Evolutionary conservation across 495 filamentous ascomycete genomes (phyloP).

Genomic region (Hypoxylon crocopeplum): DNA sequence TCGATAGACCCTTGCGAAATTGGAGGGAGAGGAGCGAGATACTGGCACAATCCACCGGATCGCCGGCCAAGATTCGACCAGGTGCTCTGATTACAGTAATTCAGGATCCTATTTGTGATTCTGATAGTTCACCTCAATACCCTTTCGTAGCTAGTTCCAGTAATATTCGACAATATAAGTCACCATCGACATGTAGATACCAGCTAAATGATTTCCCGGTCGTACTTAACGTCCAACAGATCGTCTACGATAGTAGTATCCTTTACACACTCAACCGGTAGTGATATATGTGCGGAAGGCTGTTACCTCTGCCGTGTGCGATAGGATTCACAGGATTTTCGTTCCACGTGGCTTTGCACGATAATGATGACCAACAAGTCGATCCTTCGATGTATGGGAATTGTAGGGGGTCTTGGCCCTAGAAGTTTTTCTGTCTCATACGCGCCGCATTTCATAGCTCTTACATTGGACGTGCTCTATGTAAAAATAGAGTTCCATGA

Average conservation of each 20-base stretch:
- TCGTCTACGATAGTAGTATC: too few species aligned
- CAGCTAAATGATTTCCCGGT: neutral
- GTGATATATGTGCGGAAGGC: too few species aligned
- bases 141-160: too few species aligned
- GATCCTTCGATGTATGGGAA: conserved; percentile 4
- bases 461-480: neutral
- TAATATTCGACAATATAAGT: too few species aligned
- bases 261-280: too few species aligned
- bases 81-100: conserved; percentile 15
- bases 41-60: neutral
- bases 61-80: conserved; percentile 19
- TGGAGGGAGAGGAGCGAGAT: too few species aligned
- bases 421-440: neutral
- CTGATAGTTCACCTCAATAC: too few species aligned
- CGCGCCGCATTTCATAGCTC: neutral
- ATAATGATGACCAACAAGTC: neutral
- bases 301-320: neutral
- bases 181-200: too few species aligned
- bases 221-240: too few species aligned
- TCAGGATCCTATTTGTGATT: neutral
- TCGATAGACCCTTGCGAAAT: too few species aligned
- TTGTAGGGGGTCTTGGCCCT: neutral
- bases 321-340: neutral
- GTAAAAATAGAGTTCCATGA: conserved; percentile 20
- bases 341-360: conserved; percentile 1